Evolutionary conservation across 148 eudicot genomes (phyloP).

Genomic region (Cornus kousa): DNA sequence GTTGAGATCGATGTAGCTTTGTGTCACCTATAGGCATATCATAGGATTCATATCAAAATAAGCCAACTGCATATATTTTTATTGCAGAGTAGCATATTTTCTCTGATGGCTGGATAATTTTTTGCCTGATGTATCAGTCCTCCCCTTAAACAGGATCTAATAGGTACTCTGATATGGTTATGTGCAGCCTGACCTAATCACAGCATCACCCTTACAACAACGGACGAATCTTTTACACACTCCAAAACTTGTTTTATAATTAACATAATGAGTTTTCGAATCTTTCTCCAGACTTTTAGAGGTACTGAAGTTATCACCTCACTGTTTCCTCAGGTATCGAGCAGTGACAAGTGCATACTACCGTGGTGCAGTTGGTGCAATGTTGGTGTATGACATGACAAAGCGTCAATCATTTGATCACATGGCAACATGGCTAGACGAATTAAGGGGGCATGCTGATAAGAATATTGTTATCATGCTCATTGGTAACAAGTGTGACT

Average conservation of each 20-base stretch:
- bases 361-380: conserved; percentile 65
- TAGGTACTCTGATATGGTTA: no score
- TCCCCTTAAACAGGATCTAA: no score
- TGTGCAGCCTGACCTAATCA: no score
- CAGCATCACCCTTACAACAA: no score
- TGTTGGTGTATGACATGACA: conserved; percentile 59
- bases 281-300: background rate
- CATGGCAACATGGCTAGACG: conserved; percentile 57
- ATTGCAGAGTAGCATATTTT: no score
- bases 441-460: conserved; percentile 53
- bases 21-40: no score
- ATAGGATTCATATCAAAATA: no score
- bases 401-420: conserved; percentile 65
- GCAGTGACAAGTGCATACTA: conserved; percentile 70
- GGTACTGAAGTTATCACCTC: background rate
- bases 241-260: background rate
- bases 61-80: no score
- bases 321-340: conserved; percentile 37
- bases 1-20: no score
- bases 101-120: no score
- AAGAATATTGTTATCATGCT: conserved; percentile 57
- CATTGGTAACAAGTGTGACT: conserved; percentile 53
- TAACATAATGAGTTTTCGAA: background rate
- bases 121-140: no score
- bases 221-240: no score